Conservation (phyloP, 169 alveolate species). For the Cryptosporidium ryanae region DNA sequence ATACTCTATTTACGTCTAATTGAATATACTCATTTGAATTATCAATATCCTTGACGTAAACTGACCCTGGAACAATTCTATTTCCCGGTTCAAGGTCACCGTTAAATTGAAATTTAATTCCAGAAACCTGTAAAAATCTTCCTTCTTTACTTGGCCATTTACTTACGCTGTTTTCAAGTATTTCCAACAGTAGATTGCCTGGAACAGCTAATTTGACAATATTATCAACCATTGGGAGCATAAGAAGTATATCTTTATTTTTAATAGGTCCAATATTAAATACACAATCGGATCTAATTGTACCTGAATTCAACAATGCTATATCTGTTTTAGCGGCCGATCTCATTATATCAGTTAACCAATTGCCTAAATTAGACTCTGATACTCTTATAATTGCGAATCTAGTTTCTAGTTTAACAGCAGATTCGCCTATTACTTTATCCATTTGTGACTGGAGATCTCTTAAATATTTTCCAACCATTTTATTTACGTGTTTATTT, state of each 20-base stretch:
- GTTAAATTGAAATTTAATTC: conserved; percentile 76
- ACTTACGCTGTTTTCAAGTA: conserved; percentile 84
- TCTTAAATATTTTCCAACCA: conserved; percentile 77
- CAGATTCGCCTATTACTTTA: conserved; percentile 81
- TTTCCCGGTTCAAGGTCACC: conserved; percentile 77
- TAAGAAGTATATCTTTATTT: conserved; percentile 79
- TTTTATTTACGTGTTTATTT: conserved; percentile 78
- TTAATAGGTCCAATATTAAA: conserved; percentile 83
- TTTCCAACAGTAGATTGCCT: conserved; percentile 79
- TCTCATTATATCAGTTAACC: conserved; percentile 87
- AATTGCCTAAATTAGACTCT: conserved; percentile 86
- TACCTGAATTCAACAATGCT: conserved; percentile 88
- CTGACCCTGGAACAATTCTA: conserved; percentile 79
- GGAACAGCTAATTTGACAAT: conserved; percentile 81
- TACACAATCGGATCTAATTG: conserved; percentile 87
- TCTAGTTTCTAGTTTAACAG: conserved; percentile 85
- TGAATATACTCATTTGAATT: conserved; percentile 60
- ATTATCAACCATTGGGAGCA: conserved; percentile 87
- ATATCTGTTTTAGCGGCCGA: conserved; percentile 84
- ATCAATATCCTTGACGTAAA: conserved; percentile 52
- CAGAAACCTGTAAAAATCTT: conserved; percentile 87
- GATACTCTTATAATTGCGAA: conserved; percentile 82
- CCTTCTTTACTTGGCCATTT: conserved; percentile 89
- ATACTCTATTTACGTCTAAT: conserved; percentile 70
- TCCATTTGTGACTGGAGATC: conserved; percentile 80